These are phyloP conservation scores for Leccinum subrobustum DNA, from an alignment of 1,284 basidiomycete species.

Conservation along the genomic window DNA sequence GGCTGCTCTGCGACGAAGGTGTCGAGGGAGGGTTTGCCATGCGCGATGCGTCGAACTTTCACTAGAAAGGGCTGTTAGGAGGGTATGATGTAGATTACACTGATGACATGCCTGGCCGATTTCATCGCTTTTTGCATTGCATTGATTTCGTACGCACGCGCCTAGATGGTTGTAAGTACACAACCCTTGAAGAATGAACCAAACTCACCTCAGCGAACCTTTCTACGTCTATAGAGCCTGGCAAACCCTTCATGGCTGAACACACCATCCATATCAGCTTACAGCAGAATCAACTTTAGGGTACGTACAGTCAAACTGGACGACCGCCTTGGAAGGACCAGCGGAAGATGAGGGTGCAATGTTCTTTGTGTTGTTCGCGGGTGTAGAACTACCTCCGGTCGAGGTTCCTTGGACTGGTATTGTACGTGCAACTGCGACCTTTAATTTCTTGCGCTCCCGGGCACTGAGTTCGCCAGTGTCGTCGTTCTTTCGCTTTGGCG, in stretches of 20 bases:
- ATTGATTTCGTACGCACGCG: conserved; percentile 82
- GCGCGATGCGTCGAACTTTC: conserved; percentile 71
- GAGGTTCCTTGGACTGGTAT: conserved; percentile 57
- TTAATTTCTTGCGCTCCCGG: conserved; percentile 67
- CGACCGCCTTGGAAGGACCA: conserved; percentile 40
- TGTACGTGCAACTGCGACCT: conserved; percentile 59
- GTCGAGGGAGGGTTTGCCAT: conserved; percentile 89
- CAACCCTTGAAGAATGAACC: neutral
- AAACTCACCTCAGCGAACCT: conserved; percentile 74
- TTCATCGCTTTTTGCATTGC: conserved; percentile 88
- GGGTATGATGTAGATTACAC: neutral
- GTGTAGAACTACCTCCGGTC: conserved; percentile 15
- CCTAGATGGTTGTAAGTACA: conserved; percentile 41
- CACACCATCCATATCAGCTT: neutral
- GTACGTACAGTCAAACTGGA: conserved; percentile 41
- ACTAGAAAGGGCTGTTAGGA: conserved; percentile 33
- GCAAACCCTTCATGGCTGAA: conserved; percentile 59
- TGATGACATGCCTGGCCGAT: conserved; percentile 57
- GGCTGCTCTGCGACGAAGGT: conserved; percentile 85
- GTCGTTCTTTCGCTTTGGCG: conserved; percentile 52
- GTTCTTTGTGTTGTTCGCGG: conserved; percentile 13
- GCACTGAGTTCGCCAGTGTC: conserved; percentile 40
- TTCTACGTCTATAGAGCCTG: conserved; percentile 80
- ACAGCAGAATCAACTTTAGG: neutral
- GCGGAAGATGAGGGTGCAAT: conserved; percentile 28